Conservation (phyloP, 202 grass and related monocot species). For the Sporobolus alterniflorus region DNA sequence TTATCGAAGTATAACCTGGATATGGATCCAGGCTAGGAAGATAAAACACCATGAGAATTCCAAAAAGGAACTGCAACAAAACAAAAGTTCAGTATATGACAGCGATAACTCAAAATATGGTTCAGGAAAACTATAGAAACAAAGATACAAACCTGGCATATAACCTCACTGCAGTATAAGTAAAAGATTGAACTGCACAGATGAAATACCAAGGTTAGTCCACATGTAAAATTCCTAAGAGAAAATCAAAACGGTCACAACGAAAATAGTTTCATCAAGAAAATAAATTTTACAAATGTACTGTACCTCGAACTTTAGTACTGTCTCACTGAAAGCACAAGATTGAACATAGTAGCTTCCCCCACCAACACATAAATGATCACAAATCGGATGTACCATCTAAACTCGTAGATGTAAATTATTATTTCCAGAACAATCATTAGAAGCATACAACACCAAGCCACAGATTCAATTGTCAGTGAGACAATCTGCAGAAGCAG, state of each 20-base stretch:
- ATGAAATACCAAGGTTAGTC: slow-evolving; percentile 39
- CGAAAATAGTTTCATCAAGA: slow-evolving; percentile 16
- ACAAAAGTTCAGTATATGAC: slow-evolving; percentile 22
- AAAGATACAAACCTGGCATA: slow-evolving; percentile 59
- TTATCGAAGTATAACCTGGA: slow-evolving; percentile 77
- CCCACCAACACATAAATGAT: slow-evolving; percentile 88
- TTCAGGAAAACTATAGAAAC: background rate
- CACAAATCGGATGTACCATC: slow-evolving; percentile 93
- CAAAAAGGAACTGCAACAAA: slow-evolving; percentile 82
- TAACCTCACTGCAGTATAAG: slow-evolving; percentile 74
- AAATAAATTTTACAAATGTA: slow-evolving; percentile 24
- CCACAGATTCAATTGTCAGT: slow-evolving; percentile 60
- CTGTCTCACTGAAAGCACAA: slow-evolving; percentile 72
- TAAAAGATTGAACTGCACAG: slow-evolving; percentile 77
- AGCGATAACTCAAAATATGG: slow-evolving; percentile 6
- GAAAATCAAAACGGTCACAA: background rate
- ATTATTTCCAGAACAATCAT: slow-evolving; percentile 82
- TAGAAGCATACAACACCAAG: slow-evolving; percentile 84
- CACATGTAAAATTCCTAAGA: slow-evolving; percentile 1
- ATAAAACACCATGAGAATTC: slow-evolving; percentile 86
- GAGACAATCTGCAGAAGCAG: slow-evolving; percentile 64
- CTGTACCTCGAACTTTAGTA: slow-evolving; percentile 66
- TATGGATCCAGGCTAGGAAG: slow-evolving; percentile 88
- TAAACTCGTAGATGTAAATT: slow-evolving; percentile 85
- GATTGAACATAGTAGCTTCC: slow-evolving; percentile 82